Percentiles rank a stretch among this genome's conserved stretches.
These are phyloP conservation scores for Aschersonia sp. DNA, from an alignment of 2,329 filamentous ascomycete species.

Conservation along the genomic window DNA sequence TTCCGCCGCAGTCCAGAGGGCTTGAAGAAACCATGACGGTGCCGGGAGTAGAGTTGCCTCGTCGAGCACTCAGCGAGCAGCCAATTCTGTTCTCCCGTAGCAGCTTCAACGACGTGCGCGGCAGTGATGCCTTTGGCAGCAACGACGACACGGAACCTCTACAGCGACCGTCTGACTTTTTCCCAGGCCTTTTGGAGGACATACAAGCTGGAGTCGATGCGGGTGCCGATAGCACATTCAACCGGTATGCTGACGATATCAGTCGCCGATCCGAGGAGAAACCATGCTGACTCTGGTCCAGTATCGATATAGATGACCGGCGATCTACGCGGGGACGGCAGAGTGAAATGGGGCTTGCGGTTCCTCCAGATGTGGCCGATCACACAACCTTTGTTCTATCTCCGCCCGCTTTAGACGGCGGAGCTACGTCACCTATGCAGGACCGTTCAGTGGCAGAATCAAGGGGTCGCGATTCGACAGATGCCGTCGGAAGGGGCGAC, in stretches of 20 bases:
- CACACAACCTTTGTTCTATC: conserved; percentile 38
- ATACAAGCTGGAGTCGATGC: conserved; percentile 22
- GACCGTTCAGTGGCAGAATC: conserved; percentile 1
- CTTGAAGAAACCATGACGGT: conserved; percentile 44
- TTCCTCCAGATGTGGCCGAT: conserved; percentile 30
- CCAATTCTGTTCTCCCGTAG: conserved; percentile 32
- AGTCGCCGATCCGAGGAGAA: not conserved
- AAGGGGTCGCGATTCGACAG: not conserved
- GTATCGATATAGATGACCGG: conserved; percentile 24
- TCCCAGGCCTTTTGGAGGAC: conserved; percentile 31
- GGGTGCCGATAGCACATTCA: conserved; percentile 24
- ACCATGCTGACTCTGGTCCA: conserved; percentile 2
- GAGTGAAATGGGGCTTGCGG: conserved; percentile 35
- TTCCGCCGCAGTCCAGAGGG: conserved; percentile 37
- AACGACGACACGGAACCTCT: conserved; percentile 24
- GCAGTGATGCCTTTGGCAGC: conserved; percentile 35
- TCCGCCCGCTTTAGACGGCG: conserved; percentile 15
- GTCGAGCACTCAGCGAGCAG: conserved; percentile 33
- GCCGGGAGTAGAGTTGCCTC: conserved; percentile 44
- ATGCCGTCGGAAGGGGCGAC: conserved; percentile 1
- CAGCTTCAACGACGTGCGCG: conserved; percentile 36
- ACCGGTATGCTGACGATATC: conserved; percentile 19
- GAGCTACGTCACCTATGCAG: conserved; percentile 10
- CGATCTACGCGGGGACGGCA: conserved; percentile 21
- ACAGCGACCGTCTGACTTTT: conserved; percentile 35